A percentile compares a stretch with the other conserved stretches of the same genome.
phyloP scores from a whole-genome alignment of 2,329 filamentous ascomycete genomes.

The Colletotrichum sp. region DNA sequence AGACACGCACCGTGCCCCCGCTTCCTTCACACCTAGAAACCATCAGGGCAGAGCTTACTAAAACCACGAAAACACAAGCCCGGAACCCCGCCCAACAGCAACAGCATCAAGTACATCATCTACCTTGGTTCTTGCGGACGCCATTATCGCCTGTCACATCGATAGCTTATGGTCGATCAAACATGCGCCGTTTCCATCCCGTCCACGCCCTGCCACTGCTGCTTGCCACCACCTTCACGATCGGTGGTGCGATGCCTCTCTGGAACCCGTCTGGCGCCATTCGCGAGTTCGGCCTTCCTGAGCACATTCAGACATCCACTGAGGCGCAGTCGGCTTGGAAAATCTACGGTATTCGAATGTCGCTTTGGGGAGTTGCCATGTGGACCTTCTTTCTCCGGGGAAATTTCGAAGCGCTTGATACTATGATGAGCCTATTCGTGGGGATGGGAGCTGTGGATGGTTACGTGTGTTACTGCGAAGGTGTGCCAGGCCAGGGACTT shows the following conservation, averaged over 20 bases:
- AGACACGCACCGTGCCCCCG: too few relatives aligned
- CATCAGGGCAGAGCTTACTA: neutral
- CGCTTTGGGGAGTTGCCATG: constrained; percentile 24
- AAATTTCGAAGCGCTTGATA: constrained; percentile 24
- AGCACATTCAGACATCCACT: constrained; percentile 31
- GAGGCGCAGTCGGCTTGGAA: constrained; percentile 34
- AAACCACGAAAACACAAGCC: fast-evolving
- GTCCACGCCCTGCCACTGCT: constrained; percentile 29
- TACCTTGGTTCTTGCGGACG: too few relatives aligned
- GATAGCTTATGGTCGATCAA: neutral
- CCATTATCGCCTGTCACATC: fast-evolving
- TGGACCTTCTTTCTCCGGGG: constrained; percentile 26
- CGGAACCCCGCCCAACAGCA: too few relatives aligned
- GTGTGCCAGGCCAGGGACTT: constrained; percentile 10
- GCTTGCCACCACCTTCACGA: constrained; percentile 31
- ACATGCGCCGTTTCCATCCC: neutral
- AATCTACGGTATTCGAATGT: constrained; percentile 25
- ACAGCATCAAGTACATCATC: too few relatives aligned
- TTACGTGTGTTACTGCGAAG: constrained; percentile 28
- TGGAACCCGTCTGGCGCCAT: constrained; percentile 35
- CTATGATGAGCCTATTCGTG: constrained; percentile 22
- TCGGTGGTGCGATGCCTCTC: constrained; percentile 37
- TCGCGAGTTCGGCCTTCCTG: constrained; percentile 35
- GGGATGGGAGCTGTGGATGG: constrained; percentile 25
- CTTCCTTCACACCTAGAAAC: neutral